Evolutionary conservation across 352 stramenopile genomes (phyloP).

Genomic region (Pythium brachiatum): DNA sequence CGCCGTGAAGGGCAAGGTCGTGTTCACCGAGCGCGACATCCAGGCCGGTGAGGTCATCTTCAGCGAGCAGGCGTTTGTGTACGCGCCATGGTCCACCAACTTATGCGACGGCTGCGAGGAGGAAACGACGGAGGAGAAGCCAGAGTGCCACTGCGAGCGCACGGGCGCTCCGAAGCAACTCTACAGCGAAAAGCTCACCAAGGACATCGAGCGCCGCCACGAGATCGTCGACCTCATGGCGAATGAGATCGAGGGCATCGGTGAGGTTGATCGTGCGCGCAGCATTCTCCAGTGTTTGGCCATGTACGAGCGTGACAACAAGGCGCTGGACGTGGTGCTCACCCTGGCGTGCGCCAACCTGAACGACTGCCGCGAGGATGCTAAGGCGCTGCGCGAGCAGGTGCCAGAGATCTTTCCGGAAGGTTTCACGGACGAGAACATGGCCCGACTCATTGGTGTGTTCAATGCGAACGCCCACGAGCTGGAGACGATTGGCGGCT

Average conservation of each 20-base stretch:
- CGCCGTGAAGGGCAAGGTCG: slow-evolving; percentile 56
- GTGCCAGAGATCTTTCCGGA: slow-evolving; percentile 51
- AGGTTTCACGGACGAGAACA: slow-evolving; percentile 51
- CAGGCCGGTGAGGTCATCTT: slow-evolving; percentile 69
- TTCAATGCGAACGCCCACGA: slow-evolving; percentile 78
- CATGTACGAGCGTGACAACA: slow-evolving; percentile 48
- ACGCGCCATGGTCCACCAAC: slow-evolving; percentile 62
- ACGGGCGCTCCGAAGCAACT: slow-evolving; percentile 29
- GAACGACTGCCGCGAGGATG: slow-evolving; percentile 37
- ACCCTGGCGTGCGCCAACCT: slow-evolving; percentile 44
- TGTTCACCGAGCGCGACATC: slow-evolving; percentile 51
- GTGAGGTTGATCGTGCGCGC: slow-evolving; percentile 66
- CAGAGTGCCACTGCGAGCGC: slow-evolving; percentile 33
- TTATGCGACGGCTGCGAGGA: slow-evolving; percentile 59
- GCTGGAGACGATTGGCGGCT: slow-evolving; percentile 68
- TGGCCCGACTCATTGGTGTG: slow-evolving; percentile 65
- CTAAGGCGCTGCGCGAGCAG: slow-evolving; percentile 40
- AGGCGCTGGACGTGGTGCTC: slow-evolving; percentile 46
- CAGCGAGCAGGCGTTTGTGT: slow-evolving; percentile 72
- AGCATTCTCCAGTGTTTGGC: slow-evolving; percentile 70
- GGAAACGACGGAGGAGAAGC: slow-evolving; percentile 19
- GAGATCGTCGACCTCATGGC: slow-evolving; percentile 53
- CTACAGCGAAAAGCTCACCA: slow-evolving; percentile 43
- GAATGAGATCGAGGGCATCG: slow-evolving; percentile 54
- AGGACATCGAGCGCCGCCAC: slow-evolving; percentile 42